These are phyloP conservation scores for Penicillium paxilli DNA, from an alignment of 495 filamentous ascomycete genomes.

Conservation along the genomic window DNA sequence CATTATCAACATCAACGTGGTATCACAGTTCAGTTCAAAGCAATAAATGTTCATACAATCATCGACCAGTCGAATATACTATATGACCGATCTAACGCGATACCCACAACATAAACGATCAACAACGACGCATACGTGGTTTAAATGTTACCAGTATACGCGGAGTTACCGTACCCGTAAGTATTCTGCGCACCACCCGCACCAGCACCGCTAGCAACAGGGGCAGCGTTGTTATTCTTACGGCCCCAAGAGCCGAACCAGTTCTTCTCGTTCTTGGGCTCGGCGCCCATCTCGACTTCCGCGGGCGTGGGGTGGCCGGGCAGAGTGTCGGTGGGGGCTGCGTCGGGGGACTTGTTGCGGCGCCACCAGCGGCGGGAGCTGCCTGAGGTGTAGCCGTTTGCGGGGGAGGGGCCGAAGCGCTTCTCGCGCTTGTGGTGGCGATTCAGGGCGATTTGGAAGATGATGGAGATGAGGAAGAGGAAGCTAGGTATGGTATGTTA, in stretches of 20 bases:
- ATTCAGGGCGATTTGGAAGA: constrained; percentile 62
- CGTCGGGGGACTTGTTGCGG: constrained; percentile 44
- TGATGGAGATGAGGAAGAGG: constrained; percentile 66
- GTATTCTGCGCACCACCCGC: constrained; percentile 12
- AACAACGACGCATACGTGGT: background rate
- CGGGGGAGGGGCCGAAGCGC: constrained; percentile 73
- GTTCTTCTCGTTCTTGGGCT: constrained; percentile 25
- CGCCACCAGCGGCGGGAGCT: constrained; percentile 52
- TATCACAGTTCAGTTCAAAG: constrained; percentile 24
- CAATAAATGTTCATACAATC: constrained; percentile 24
- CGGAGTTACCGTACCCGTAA: constrained; percentile 39
- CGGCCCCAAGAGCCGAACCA: constrained; percentile 23
- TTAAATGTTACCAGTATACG: constrained; percentile 41
- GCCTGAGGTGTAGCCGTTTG: constrained; percentile 77
- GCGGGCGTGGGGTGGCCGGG: constrained; percentile 36
- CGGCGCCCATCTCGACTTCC: constrained; percentile 35
- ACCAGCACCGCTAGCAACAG: constrained; percentile 5
- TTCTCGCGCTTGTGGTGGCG: constrained; percentile 76
- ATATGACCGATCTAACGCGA: background rate
- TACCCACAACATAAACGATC: background rate
- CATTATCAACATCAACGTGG: constrained; percentile 22
- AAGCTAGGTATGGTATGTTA: constrained; percentile 40
- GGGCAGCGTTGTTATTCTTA: constrained; percentile 25
- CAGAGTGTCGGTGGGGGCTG: constrained; percentile 31
- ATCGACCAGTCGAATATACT: constrained; percentile 17